Evolutionary conservation across 2,329 filamentous ascomycete genomes (phyloP).

Genomic region (Ascochyta lentis): DNA sequence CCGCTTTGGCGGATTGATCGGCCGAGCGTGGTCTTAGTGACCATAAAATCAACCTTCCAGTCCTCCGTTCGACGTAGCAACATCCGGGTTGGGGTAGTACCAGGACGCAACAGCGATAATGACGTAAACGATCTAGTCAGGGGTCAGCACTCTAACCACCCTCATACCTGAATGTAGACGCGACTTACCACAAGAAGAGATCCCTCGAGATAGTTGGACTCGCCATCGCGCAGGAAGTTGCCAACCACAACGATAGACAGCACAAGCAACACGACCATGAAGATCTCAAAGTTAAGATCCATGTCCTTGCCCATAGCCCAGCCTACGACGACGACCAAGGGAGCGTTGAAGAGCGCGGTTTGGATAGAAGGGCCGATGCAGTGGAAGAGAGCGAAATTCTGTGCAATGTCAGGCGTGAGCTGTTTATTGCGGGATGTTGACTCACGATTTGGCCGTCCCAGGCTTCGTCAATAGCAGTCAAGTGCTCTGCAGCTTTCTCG

Average conservation of each 20-base stretch:
- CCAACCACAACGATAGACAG: constrained; percentile 86
- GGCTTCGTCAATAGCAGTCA: constrained; percentile 84
- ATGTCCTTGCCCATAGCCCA: constrained; percentile 77
- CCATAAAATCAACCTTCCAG: background rate
- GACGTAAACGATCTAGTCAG: constrained; percentile 62
- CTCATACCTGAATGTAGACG: background rate
- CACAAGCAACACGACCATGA: constrained; percentile 82
- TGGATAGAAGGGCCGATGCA: constrained; percentile 87
- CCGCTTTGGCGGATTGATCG: too few relatives aligned
- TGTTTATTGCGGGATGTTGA: background rate
- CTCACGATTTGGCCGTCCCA: constrained; percentile 74
- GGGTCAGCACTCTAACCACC: background rate
- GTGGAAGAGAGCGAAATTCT: constrained; percentile 82
- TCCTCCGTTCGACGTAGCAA: constrained; percentile 40
- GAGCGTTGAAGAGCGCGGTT: constrained; percentile 86
- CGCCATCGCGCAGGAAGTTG: constrained; percentile 85
- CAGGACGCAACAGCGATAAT: constrained; percentile 67
- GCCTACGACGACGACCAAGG: constrained; percentile 80
- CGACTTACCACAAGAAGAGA: constrained; percentile 68
- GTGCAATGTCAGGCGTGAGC: background rate
- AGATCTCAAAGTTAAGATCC: constrained; percentile 85
- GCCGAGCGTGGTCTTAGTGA: too few relatives aligned
- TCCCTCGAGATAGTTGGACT: constrained; percentile 90
- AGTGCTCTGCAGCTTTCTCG: constrained; percentile 85
- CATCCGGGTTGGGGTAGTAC: constrained; percentile 65